Evolutionary conservation across 2,329 filamentous ascomycete species (phyloP), one percentile per base, ranked within the genome.

Genomic region (Pyrenophora seminiperda): DNA sequence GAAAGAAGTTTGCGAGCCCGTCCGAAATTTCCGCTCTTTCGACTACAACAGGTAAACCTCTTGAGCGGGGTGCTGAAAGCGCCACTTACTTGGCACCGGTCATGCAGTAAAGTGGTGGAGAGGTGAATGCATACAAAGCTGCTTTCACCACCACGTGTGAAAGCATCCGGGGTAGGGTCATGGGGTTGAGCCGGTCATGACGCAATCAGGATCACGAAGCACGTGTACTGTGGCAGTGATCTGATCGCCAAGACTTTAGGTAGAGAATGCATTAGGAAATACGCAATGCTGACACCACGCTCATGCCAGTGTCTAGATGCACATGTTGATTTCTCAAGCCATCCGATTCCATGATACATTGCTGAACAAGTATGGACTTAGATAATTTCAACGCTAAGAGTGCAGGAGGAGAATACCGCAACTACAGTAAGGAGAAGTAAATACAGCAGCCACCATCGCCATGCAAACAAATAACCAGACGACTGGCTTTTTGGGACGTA

Each of bases 371-470:
- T n/a, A n/a, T n/a, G n/a, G n/a, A n/a, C n/a, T n/a, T n/a, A n/a
- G n/a, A n/a, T n/a, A n/a, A n/a, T 30, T 32, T 50, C 20, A 56
- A 57, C 56, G 61, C 61, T 58, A 50, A 29, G 4, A 51, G 54
- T 57, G 53, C 58, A 11, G 9, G 22, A 24, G 24, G 24, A 27
- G 13, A 11, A 27, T 27, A 27, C 24, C 9, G 24, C 13, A 27
- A 27, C 24, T 9, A 27, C 24, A 27, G 42, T 27, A 17, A 42
- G 11, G 17, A 27, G 11, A 20, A 29, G 1, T 29, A 39, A 42
- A 41, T 22, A 6, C 29, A 51, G 49, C 20, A 50, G 41, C 40
- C 43, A 34, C 43, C 52, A 27, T 47, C 22, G 41, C 58, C 50
- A 32, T 50, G 53, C 50, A 19, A 51, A 49, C 49, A 37, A 52